Evolutionary conservation across 805 yeast genomes (phyloP), one percentile per base, ranked within the genome.

Genomic region (Lachancea fermentati): DNA sequence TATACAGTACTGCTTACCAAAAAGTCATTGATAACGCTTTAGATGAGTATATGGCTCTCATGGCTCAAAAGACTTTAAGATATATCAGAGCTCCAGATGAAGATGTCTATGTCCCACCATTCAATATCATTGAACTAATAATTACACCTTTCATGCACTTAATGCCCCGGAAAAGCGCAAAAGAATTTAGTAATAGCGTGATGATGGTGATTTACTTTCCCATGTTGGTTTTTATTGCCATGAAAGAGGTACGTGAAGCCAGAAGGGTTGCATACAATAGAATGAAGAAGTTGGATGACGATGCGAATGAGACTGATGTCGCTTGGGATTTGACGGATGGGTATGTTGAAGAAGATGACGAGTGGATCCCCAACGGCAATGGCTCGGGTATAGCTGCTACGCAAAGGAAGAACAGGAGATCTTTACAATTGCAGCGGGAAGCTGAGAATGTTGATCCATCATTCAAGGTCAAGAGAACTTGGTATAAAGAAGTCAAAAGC

Each of bases 281-380:
- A 46, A 63, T 71, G 41, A 73, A 70, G 47, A 75, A 78, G 2
- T 60, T 76, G 14, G 67, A 83, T 0, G 95, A 86, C 57, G 96
- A 86, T 60, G 85, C 87, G 15, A 85, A 84, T 56, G 91, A 83
- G 54, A 51, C 67, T 15, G 85, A 86, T 52, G 73, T 80, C 5
- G 89, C 81, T 52, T 86, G 95, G 95, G 86, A 83, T 48, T 67
- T 86, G 49, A 74, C 81, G 5, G 95, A 85, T 60, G 95, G 95
- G 0, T 85, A 65, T 41, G 61, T 65, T 24, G 71, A 65, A 32
- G 48, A 52, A 13, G 57, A 50, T 16, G 60, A 56, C n/a, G 62
- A 59, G 4, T 35, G 63, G 4, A 57, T 63, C 34, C 52, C 57
- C 14, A 40, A 50, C 19, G 54, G 53, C 25, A 44, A 47, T 1